Percentiles rank a stretch among this genome's conserved stretches.
phyloP scores from a whole-genome alignment of 805 yeast species.

The Suhomyces vadensis region DNA sequence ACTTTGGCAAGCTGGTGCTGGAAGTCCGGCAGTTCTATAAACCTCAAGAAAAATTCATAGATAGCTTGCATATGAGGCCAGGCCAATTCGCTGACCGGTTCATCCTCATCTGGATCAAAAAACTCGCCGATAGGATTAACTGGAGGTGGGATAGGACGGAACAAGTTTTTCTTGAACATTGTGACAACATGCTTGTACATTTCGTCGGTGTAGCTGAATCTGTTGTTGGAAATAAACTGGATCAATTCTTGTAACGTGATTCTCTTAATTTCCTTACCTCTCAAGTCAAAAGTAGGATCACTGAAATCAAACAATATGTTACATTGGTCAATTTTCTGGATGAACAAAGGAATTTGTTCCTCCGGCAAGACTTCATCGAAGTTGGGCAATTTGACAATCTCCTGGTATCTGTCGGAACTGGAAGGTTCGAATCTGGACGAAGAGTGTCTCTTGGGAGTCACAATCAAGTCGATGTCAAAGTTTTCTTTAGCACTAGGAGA shows the following conservation, averaged over 20 bases:
- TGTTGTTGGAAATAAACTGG: constrained; percentile 78
- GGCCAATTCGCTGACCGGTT: constrained; percentile 91
- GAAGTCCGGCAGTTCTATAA: constrained; percentile 93
- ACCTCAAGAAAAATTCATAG: constrained; percentile 89
- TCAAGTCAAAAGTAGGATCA: constrained; percentile 88
- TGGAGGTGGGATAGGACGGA: constrained; percentile 97
- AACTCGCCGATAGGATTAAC: constrained; percentile 96
- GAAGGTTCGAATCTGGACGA: constrained; percentile 86
- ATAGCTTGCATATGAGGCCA: constrained; percentile 99
- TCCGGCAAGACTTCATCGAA: constrained; percentile 84
- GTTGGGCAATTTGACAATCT: constrained; percentile 72
- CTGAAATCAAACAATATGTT: constrained; percentile 90
- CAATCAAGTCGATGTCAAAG: constrained; percentile 76
- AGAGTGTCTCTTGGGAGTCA: constrained; percentile 82
- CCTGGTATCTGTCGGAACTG: constrained; percentile 43
- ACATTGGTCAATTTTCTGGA: constrained; percentile 91
- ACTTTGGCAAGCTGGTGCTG: constrained; percentile 91
- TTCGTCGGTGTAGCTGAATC: constrained; percentile 85
- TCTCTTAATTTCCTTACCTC: constrained; percentile 90
- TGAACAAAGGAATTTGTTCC: constrained; percentile 75
- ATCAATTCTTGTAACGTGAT: constrained; percentile 85
- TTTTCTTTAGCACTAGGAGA: constrained; percentile 61
- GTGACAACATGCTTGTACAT: constrained; percentile 85
- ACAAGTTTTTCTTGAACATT: constrained; percentile 86
- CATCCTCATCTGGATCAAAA: constrained; percentile 98